phyloP scores from a whole-genome alignment of 257 asterid species.

The Voacanga thouarsii region DNA sequence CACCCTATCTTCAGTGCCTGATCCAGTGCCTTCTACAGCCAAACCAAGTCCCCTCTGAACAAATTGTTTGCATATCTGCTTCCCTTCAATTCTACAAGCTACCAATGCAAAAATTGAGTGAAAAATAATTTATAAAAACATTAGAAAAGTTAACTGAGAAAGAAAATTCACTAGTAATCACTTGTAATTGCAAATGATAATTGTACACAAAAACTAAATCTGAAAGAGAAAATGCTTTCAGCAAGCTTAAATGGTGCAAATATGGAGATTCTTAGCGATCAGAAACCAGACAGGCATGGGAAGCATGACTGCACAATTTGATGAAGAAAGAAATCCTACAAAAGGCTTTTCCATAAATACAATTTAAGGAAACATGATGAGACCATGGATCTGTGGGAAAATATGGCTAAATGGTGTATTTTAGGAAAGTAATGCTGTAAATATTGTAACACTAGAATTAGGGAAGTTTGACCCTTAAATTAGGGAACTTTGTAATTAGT shows the following conservation, averaged over 20 bases:
- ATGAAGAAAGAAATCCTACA: neutral
- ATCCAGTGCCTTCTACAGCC: conserved; percentile 37
- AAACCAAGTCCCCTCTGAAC: conserved; percentile 88
- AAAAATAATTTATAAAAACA: neutral
- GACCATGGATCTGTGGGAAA: no score
- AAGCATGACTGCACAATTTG: neutral
- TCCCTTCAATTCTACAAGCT: conserved; percentile 58
- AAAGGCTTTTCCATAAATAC: neutral
- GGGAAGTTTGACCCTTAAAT: no score
- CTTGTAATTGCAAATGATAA: conserved; percentile 9
- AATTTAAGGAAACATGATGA: neutral
- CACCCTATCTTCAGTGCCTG: conserved; percentile 24
- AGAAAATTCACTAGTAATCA: conserved; percentile 11
- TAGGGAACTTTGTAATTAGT: no score
- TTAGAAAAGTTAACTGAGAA: conserved; percentile 11
- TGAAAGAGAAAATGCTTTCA: neutral
- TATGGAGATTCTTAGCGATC: neutral
- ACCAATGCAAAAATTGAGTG: conserved; percentile 15
- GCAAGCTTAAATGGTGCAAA: neutral
- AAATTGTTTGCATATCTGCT: conserved; percentile 67
- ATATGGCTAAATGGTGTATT: no score
- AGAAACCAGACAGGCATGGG: neutral
- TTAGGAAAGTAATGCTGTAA: no score
- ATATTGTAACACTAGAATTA: no score
- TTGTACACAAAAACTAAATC: neutral